Conservation (phyloP, 1,139 yeast genomes). For the Geotrichum phurueaensis region DNA sequence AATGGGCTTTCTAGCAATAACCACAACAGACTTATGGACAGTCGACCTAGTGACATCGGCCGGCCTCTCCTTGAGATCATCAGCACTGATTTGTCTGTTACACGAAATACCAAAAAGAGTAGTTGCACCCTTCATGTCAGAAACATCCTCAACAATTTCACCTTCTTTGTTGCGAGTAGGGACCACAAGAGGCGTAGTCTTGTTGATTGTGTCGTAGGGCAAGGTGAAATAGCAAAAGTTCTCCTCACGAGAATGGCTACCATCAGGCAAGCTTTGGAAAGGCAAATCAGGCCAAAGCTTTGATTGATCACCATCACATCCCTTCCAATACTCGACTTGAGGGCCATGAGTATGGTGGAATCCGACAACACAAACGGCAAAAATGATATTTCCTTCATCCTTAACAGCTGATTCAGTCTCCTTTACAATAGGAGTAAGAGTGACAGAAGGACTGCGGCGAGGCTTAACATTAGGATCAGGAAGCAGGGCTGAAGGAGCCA, state of each 20-base stretch:
- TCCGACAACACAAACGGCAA: slow-evolving; percentile 85
- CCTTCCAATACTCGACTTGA: slow-evolving; percentile 87
- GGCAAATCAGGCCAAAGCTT: slow-evolving; percentile 81
- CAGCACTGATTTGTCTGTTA: slow-evolving; percentile 71
- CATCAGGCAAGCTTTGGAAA: slow-evolving; percentile 94
- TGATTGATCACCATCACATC: slow-evolving; percentile 50
- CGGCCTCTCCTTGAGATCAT: slow-evolving; percentile 52
- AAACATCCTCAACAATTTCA: slow-evolving; percentile 29
- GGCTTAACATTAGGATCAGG: not conserved
- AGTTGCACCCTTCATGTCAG: slow-evolving; percentile 45
- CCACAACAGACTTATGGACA: slow-evolving; percentile 86
- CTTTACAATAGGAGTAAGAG: slow-evolving; percentile 23
- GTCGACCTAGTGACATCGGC: slow-evolving; percentile 78
- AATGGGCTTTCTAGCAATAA: slow-evolving; percentile 80
- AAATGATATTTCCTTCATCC: slow-evolving; percentile 41
- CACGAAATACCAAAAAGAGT: slow-evolving; percentile 93
- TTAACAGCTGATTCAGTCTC: slow-evolving; percentile 16
- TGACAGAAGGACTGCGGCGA: slow-evolving; percentile 16
- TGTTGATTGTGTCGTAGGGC: slow-evolving; percentile 58
- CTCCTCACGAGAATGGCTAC: slow-evolving; percentile 86
- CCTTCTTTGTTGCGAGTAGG: slow-evolving; percentile 34
- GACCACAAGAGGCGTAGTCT: slow-evolving; percentile 44
- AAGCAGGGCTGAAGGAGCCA: not conserved
- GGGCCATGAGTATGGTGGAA: slow-evolving; percentile 91
- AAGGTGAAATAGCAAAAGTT: slow-evolving; percentile 88